Base-by-base conservation (phyloP, 345 rosid species). In the Populus nigra region DNA sequence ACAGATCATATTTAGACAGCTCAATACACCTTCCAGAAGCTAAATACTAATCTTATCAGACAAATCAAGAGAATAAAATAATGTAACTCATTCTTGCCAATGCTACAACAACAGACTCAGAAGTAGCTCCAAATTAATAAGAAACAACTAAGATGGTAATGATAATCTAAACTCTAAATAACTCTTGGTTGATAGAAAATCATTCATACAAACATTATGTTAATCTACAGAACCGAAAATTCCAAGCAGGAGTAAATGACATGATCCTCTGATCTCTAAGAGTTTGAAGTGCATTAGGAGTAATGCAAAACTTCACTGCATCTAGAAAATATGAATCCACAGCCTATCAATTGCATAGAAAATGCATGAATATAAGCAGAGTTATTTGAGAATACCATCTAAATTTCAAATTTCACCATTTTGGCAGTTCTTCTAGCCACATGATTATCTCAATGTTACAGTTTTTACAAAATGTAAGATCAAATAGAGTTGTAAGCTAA, bases 161-260 rank as follows among this genome's bases (percentile, higher is more conserved):
- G 22, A 18, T 59, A 5, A 73, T 13, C 55, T 15, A 74, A 17
- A 13, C 8, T 20, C 23, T 6, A 8, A 73, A 39, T 55, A 59
- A 39, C 25, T 71, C 61, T 1, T 25, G 38, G 73, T 71, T 71
- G 59, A 27, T 3, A 18, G 53, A 17, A 71, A 45, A 23, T 27
- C 20, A 45, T 31, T 72, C 63, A 12, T 33, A 31, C 9, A 22
- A 39, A 11, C 16, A 38, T 45, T 15, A 35, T 5, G 7, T 55
- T 23, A 62, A 7, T 57, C 49, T 31, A n/a, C 23, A 16, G 8
- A 73, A 8, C 57, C 0, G 7, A 50, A 67, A 75, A 47, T 61
- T 49, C 45, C 62, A 75, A 45, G 71, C 71, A 43, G 15, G 71
- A 31, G 11, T 41, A 73, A 65, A 47, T 38, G 36, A 66, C 39